These are phyloP conservation scores for Tricholoma terreum DNA, from an alignment of 768 basidiomycete genomes.

Conservation along the genomic window DNA sequence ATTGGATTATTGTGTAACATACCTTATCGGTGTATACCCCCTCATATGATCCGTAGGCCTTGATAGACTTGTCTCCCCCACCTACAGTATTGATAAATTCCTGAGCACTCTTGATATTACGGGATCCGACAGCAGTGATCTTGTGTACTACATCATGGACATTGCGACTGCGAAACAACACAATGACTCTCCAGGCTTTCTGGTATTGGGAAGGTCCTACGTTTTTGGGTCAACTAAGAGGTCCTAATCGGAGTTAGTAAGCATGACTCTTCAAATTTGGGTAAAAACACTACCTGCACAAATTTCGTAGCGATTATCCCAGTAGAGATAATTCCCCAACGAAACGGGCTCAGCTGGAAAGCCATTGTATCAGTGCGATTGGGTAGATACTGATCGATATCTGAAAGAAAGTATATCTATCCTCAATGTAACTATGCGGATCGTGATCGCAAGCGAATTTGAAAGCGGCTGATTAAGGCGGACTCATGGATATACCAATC, in stretches of 20 bases:
- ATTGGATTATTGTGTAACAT: conserved; percentile 8
- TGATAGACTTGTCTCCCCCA: conserved; percentile 49
- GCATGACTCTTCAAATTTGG: neutral
- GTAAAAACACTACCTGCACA: conserved; percentile 45
- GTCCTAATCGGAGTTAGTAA: conserved; percentile 48
- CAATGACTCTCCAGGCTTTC: neutral
- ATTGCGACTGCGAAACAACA: conserved; percentile 47
- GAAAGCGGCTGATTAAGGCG: too few relatives aligned
- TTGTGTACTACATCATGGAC: conserved; percentile 67
- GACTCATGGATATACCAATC: neutral
- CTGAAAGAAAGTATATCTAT: neutral
- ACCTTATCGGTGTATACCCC: conserved; percentile 73
- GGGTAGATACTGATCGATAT: too few relatives aligned
- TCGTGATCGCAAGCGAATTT: too few relatives aligned
- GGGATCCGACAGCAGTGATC: conserved; percentile 74
- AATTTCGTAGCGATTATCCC: conserved; percentile 69
- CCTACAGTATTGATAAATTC: conserved; percentile 60
- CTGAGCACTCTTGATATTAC: conserved; percentile 63
- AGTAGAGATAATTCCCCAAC: conserved; percentile 89
- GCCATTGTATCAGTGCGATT: conserved; percentile 12
- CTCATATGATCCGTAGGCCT: conserved; percentile 70
- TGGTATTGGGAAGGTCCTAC: conserved; percentile 24
- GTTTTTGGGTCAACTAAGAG: conserved; percentile 71
- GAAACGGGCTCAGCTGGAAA: conserved; percentile 42
- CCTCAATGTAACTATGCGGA: too few relatives aligned